Conservation (phyloP, 768 basidiomycete genomes). For the Tricholoma hemisulphureum region DNA sequence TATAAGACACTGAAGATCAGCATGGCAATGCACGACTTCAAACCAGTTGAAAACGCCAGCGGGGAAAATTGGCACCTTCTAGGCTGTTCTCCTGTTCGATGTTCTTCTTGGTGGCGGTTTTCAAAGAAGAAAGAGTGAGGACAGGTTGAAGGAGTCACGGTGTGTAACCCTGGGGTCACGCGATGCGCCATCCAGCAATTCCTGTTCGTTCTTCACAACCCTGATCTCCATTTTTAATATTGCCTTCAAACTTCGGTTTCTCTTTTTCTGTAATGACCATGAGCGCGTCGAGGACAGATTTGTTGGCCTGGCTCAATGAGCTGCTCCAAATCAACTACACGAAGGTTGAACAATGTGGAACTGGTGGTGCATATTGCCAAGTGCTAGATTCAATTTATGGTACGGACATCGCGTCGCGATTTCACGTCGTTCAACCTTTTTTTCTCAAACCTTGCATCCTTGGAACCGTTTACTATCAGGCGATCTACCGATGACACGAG, state of each 20-base stretch:
- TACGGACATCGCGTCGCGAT: constrained; percentile 38
- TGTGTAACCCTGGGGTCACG: neutral
- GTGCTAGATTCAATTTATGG: constrained; percentile 93
- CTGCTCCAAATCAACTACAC: constrained; percentile 88
- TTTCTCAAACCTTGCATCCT: constrained; percentile 6
- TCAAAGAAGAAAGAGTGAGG: too few relatives aligned
- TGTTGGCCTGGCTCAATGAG: constrained; percentile 92
- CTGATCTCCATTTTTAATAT: constrained; percentile 2
- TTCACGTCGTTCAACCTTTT: constrained; percentile 1
- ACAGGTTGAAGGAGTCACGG: neutral
- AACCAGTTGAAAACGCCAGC: neutral
- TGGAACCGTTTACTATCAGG: constrained; percentile 42
- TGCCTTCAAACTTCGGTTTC: constrained; percentile 5
- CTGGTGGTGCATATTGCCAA: constrained; percentile 93
- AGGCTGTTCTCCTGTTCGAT: too few relatives aligned
- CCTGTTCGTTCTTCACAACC: neutral
- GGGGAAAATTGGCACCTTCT: neutral
- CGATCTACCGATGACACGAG: constrained; percentile 85
- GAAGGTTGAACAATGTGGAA: constrained; percentile 89
- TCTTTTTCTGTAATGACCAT: constrained; percentile 31
- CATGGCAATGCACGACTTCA: too few relatives aligned
- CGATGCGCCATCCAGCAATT: neutral
- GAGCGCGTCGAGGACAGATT: constrained; percentile 81
- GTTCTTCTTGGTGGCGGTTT: too few relatives aligned
- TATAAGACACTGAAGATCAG: too few relatives aligned